phyloP scores from a whole-genome alignment of 106 monocot species.

The Amphibolis antarctica region DNA sequence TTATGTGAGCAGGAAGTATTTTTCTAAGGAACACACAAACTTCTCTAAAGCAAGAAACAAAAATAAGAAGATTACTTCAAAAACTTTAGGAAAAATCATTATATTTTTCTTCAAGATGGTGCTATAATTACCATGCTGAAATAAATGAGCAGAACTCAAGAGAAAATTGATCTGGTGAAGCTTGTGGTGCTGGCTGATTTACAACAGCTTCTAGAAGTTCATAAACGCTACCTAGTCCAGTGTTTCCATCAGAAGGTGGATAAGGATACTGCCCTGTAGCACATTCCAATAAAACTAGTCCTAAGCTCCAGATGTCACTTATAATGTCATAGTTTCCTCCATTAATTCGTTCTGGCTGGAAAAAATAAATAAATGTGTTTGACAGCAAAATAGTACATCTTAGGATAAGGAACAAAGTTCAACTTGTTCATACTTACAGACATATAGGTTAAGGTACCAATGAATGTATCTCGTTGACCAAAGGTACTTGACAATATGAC shows the following conservation, averaged over 20 bases:
- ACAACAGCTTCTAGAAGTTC: conserved; percentile 75
- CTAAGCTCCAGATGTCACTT: conserved; percentile 93
- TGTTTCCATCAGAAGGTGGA: conserved; percentile 25
- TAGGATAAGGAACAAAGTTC: background rate
- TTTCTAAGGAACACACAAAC: background rate
- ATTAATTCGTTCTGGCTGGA: conserved; percentile 74
- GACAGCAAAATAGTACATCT: background rate
- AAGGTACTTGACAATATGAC: conserved; percentile 48
- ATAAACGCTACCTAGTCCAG: conserved; percentile 22
- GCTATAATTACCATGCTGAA: conserved; percentile 45
- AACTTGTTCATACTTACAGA: conserved; percentile 42
- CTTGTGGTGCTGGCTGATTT: conserved; percentile 45
- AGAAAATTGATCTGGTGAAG: conserved; percentile 58
- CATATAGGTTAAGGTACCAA: conserved; percentile 74
- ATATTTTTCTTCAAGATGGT: background rate
- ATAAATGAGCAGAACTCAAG: conserved; percentile 82
- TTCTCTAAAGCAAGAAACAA: background rate
- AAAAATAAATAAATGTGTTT: conserved; percentile 1
- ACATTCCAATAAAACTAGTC: conserved; percentile 65
- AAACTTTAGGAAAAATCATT: background rate
- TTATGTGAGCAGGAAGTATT: background rate
- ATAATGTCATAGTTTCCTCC: conserved; percentile 39
- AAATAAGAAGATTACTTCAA: background rate
- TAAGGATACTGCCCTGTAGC: conserved; percentile 76
- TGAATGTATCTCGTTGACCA: conserved; percentile 62